These are phyloP conservation scores for Stipa capillata DNA, from an alignment of 176 grass and related monocot genomes.

Conservation along the genomic window DNA sequence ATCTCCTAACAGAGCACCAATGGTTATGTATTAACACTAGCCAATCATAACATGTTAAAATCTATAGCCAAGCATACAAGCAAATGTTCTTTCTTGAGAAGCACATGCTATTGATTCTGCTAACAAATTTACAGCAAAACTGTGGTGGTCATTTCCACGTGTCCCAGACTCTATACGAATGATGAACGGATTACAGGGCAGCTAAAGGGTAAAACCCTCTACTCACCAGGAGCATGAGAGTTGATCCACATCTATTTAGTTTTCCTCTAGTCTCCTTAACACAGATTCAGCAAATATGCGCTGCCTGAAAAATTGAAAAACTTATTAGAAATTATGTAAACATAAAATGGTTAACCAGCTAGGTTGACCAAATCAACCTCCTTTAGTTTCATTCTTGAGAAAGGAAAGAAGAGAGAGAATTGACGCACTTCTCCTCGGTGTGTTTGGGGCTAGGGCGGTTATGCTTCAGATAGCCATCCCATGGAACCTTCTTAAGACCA, in stretches of 20 bases:
- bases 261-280: conserved; percentile 63
- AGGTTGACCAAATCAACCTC: too few species aligned
- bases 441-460: conserved; percentile 95
- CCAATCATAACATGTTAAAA: neutral
- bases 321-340: neutral
- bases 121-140: conserved; percentile 53
- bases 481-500: conserved; percentile 93
- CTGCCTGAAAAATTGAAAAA: conserved; percentile 66
- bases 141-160: conserved; percentile 6
- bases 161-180: neutral
- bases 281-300: conserved; percentile 94
- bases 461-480: conserved; percentile 98
- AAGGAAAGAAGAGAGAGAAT: neutral
- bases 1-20: neutral
- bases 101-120: conserved; percentile 1
- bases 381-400: neutral
- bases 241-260: conserved; percentile 18
- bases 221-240: neutral
- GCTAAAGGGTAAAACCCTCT: neutral
- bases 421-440: conserved; percentile 78
- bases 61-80: neutral
- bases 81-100: neutral
- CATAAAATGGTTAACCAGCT: neutral
- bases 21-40: conserved; percentile 8
- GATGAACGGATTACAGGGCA: neutral